Percentiles rank a stretch among this genome's conserved stretches.
phyloP scores from a whole-genome alignment of 2,329 filamentous ascomycete species.

The Beauveria sp. region DNA sequence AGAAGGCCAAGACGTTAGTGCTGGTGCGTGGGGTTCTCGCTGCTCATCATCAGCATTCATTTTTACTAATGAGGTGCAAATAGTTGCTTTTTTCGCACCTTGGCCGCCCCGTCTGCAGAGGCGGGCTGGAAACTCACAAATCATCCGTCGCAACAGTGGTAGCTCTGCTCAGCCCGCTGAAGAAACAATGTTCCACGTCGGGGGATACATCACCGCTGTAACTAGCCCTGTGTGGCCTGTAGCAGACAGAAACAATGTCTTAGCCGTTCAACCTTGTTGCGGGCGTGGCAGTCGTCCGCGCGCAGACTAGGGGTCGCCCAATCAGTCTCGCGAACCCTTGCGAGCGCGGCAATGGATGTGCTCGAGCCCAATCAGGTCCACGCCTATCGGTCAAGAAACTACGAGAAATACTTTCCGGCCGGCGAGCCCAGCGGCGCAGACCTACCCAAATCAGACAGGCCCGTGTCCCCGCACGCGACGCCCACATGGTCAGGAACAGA shows the following conservation, averaged over 20 bases:
- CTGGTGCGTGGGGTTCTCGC: neutral
- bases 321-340: no score
- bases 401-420: neutral
- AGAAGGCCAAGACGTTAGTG: neutral
- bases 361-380: no score
- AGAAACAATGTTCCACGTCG: neutral
- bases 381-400: neutral
- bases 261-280: neutral
- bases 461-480: neutral
- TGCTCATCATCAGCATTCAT: neutral
- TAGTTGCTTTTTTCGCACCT: no score
- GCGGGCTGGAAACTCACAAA: no score
- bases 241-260: neutral
- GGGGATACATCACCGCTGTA: no score
- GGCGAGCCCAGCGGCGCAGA: neutral
- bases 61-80: no score
- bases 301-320: no score
- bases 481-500: conserved; percentile 4
- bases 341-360: no score
- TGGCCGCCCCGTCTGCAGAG: no score
- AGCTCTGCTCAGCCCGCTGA: neutral
- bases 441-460: neutral
- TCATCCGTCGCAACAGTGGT: no score
- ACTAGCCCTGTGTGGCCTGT: neutral
- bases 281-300: no score